Conservation (phyloP, 1,284 basidiomycete species). For the Moesziomyces aphidis region DNA sequence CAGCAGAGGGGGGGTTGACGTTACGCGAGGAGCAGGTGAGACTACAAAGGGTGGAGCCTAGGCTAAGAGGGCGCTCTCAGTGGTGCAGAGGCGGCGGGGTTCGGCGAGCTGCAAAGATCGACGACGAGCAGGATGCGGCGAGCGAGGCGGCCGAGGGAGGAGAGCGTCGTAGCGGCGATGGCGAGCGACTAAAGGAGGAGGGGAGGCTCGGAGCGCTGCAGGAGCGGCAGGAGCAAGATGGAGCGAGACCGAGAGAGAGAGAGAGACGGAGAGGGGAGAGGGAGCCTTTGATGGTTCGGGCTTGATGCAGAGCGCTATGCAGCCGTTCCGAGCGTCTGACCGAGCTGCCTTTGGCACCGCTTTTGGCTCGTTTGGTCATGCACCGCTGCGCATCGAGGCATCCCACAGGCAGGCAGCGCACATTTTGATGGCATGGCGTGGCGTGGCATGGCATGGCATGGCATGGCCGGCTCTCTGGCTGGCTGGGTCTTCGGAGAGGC, state of each 20-base stretch:
- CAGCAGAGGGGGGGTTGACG: not conserved
- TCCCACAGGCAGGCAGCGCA: not conserved
- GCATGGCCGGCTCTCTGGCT: no score
- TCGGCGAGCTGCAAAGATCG: not conserved
- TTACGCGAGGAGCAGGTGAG: not conserved
- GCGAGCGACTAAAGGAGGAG: not conserved
- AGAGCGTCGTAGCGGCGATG: no score
- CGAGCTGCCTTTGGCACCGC: not conserved
- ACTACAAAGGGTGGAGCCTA: not conserved
- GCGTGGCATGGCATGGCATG: no score
- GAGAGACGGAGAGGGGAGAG: not conserved
- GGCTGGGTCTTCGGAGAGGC: not conserved
- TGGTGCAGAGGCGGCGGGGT: not conserved
- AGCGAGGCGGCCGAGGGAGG: no score
- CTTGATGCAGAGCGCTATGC: not conserved
- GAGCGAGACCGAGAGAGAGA: not conserved
- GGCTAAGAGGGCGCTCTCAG: no score
- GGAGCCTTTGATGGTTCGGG: not conserved
- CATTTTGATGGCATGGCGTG: not conserved
- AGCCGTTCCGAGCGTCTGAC: not conserved
- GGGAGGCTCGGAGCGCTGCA: not conserved
- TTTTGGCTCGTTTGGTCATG: not conserved
- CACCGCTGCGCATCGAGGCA: not conserved
- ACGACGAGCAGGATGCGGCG: not conserved
- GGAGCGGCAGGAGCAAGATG: not conserved